Evolutionary conservation across 2,329 filamentous ascomycete genomes (phyloP), one percentile per base, ranked within the genome.

Genomic region (Apiospora marii): DNA sequence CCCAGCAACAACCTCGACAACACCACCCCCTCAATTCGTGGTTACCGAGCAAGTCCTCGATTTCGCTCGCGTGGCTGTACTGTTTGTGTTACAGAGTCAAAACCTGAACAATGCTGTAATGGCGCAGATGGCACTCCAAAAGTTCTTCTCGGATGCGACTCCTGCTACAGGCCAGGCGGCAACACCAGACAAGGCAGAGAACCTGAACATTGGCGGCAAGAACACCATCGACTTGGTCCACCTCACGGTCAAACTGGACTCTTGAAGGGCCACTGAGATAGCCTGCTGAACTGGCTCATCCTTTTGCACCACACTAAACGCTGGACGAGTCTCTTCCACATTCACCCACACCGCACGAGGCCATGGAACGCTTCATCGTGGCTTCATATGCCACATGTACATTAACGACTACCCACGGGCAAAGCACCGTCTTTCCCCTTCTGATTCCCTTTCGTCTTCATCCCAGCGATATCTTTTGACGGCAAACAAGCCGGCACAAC

Each of bases 1-100:
- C 10, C 80, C 12, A 74, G 43, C 64, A 72, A 70, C 77, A 24
- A 74, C 77, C 3, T 70, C 76, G 1, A 76, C 83, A 30, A 79
- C 79, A 16, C 8, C 37, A 41, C 8, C 37, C 8, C 76, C 81
- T 3, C 78, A 76, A 0, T 91, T 91, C 69, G 79, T 78, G 0
- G 82, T 90, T 16, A 89, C 88, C 0, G 85, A 91, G 72, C 84
- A 89, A 69, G 85, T 87, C 0, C 82, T 92, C 0, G 91, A 93
- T 77, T 93, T 93, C 82, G 87, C 90, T 0, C 86, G 91, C 4
- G 86, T 92, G 2, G 87, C 86, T 0, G 87, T 93, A 3, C 83
- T 93, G 22, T 92, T 86, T 75, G 84, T 93, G 37, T 82, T 92
- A 2, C 89, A 92, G 77, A 82, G 90, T 75, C 81, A 88, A 72